These are phyloP conservation scores for Nemania diffusa DNA, from an alignment of 2,329 filamentous ascomycete genomes.

Conservation along the genomic window DNA sequence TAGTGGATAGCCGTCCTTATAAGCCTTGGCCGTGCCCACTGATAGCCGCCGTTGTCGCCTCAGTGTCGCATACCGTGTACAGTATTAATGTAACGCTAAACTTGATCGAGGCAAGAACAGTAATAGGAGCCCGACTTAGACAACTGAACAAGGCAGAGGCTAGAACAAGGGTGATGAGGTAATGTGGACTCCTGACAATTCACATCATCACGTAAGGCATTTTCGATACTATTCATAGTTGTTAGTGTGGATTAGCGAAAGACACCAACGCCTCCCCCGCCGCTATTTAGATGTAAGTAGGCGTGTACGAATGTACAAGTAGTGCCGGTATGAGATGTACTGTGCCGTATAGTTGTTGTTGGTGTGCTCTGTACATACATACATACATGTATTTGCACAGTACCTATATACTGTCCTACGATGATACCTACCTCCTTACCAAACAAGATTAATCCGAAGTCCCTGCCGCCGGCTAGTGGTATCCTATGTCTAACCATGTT, in stretches of 20 bases:
- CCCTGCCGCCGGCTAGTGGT: not conserved
- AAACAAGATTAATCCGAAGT: not conserved
- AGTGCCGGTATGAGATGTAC: too few species aligned
- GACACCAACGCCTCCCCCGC: not conserved
- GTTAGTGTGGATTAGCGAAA: not conserved
- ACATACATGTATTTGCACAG: too few species aligned
- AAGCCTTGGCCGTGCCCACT: slow-evolving; percentile 12
- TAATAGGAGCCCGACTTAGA: not conserved
- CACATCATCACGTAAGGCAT: not conserved
- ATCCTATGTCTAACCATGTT: not conserved
- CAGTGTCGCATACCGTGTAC: not conserved
- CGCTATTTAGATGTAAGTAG: not conserved
- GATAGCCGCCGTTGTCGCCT: slow-evolving; percentile 6
- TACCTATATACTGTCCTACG: not conserved
- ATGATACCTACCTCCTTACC: not conserved
- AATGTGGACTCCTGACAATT: slow-evolving; percentile 2
- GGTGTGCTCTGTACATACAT: not conserved
- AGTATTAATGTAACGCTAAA: too few species aligned
- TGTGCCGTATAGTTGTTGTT: not conserved
- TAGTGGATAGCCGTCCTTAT: not conserved
- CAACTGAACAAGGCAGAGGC: not conserved
- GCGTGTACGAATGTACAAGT: not conserved
- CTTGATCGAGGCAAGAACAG: not conserved
- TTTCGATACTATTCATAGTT: not conserved
- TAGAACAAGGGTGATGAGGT: slow-evolving; percentile 1